Evolutionary conservation across 192 early-diverging fungal species (phyloP).

Genomic region (Gonapodya sp.): DNA sequence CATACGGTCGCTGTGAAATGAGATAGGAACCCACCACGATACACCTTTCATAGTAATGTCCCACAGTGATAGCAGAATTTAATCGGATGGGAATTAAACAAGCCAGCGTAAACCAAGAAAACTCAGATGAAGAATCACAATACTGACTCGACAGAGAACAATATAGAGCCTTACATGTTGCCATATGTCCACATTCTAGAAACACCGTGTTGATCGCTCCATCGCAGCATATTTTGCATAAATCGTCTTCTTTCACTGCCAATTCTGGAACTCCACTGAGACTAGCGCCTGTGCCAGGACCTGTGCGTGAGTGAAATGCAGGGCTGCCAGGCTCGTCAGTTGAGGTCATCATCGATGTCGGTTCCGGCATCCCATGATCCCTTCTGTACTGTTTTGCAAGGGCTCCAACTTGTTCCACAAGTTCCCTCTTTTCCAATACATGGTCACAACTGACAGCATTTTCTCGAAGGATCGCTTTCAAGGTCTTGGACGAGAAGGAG

Average conservation of each 20-base stretch:
- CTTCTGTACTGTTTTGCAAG: not conserved
- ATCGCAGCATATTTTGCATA: conserved; percentile 79
- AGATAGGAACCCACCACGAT: not conserved
- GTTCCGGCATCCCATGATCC: not conserved
- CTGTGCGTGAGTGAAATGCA: no score
- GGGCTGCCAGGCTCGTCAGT: no score
- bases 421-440: conserved; percentile 66
- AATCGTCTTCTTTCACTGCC: not conserved
- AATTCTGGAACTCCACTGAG: not conserved
- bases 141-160: not conserved
- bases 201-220: conserved; percentile 70
- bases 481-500: conserved; percentile 51
- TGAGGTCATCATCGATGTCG: no score
- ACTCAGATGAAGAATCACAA: not conserved
- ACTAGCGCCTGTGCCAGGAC: no score
- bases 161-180: conserved; percentile 42
- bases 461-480: conserved; percentile 54
- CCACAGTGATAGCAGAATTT: conserved; percentile 55
- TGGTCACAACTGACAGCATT: conserved; percentile 56
- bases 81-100: no score
- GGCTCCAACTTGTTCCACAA: conserved; percentile 47
- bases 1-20: conserved; percentile 6
- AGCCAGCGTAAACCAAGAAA: not conserved
- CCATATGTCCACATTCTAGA: conserved; percentile 79
- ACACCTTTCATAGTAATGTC: not conserved